Conservation (phyloP, 768 basidiomycete species). For the Lactarius sp. region DNA sequence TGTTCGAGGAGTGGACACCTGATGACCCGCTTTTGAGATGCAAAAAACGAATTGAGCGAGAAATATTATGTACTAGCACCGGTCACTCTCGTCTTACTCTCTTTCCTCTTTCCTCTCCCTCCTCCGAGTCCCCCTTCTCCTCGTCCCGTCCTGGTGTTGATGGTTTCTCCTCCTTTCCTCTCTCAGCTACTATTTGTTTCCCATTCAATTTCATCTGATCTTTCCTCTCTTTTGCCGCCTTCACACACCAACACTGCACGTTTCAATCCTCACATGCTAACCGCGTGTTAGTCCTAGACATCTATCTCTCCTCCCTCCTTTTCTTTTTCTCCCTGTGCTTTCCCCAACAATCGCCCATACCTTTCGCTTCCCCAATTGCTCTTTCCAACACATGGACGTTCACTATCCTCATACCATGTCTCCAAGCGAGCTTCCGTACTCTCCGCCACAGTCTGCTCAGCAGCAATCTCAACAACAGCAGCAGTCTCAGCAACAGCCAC, state of each 20-base stretch:
- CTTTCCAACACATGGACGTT: slow-evolving; percentile 29
- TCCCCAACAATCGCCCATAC: slow-evolving; percentile 16
- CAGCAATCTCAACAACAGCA: slow-evolving; percentile 19
- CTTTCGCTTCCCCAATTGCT: slow-evolving; percentile 7
- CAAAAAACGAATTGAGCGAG: background rate
- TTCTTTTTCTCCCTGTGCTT: slow-evolving; percentile 5
- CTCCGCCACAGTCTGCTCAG: slow-evolving; percentile 29
- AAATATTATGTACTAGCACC: slow-evolving; percentile 22
- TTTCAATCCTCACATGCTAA: slow-evolving; percentile 23
- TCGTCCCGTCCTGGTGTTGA: slow-evolving; percentile 14
- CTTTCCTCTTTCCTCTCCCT: background rate
- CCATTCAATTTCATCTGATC: slow-evolving; percentile 14
- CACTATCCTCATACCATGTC: slow-evolving; percentile 30
- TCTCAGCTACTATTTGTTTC: background rate
- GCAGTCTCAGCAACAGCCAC: slow-evolving; percentile 1
- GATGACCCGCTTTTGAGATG: background rate
- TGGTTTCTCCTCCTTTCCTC: slow-evolving; percentile 12
- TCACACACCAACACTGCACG: slow-evolving; percentile 21
- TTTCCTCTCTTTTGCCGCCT: slow-evolving; percentile 23
- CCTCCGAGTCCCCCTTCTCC: background rate
- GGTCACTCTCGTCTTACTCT: background rate
- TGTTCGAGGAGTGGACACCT: background rate
- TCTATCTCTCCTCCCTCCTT: slow-evolving; percentile 13
- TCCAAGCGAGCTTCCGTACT: slow-evolving; percentile 32
- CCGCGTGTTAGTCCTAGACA: slow-evolving; percentile 19